Evolutionary conservation across 108 stramenopile genomes (phyloP), one percentile per base, ranked within the genome.

Genomic region (Pseudonitzschia multistriata): DNA sequence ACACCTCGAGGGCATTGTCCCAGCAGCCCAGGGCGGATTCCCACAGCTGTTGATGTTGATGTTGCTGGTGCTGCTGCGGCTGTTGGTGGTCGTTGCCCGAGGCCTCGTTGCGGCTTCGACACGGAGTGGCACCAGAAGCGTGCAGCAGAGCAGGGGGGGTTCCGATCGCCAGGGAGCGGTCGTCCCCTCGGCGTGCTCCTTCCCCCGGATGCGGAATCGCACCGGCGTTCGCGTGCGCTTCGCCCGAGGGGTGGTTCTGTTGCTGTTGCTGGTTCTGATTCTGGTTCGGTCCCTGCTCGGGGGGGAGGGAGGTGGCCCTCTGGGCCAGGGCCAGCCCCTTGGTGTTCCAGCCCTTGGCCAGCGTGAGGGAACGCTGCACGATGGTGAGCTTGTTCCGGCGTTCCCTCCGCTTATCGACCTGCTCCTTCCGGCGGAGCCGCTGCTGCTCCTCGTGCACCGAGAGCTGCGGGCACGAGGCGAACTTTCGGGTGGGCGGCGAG

Each of bases 1-100:
- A 74, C 48, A 80, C 75, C 62, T 80, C 74, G 36, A 80, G 52
- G 0, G 73, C 68, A 65, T 74, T 74, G 42, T 74, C 69, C 79
- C 79, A 79, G 33, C 75, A 76, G 17, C 30, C 45, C 30, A 76
- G 42, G 1, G 75, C 68, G 14, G 50, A 53, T 3, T 27, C 19
- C 75, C 75, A 76, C 31, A 52, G 36, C 7, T 35, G 57, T 30
- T 35, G 31, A 29, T 57, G 55, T 25, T 33, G 55, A 24, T 11
- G 7, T 53, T 17, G 33, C 29, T 60, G 11, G 8, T 10, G n/a
- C 11, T 60, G 59, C 29, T 60, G 59, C 67, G 14, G 42, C 53
- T 35, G 39, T 71, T 34, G 74, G 60, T 24, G 56, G n/a, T 0
- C 52, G n/a, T n/a, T n/a, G n/a, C n/a, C n/a, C n/a, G n/a, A n/a